Base-by-base conservation (phyloP, 306 rosid species). In the Hylodesmum podocarpum region DNA sequence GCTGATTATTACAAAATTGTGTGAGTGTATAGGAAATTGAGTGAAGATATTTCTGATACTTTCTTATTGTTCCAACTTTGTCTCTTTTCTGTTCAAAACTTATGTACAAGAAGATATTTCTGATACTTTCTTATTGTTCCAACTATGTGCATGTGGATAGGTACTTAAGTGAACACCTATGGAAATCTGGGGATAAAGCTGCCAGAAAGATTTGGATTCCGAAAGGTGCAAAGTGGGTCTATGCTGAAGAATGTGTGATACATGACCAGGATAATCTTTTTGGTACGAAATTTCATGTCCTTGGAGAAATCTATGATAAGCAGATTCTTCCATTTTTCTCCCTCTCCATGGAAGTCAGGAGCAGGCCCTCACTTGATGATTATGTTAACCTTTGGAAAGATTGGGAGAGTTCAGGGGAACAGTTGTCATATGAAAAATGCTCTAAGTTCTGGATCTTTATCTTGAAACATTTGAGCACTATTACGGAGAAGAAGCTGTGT, bases 401-500 rank as follows among this genome's bases (percentile, higher is more conserved):
- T 6, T 93, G 97, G 94, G 97, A 86, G 83, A 76, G 62, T 65
- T 83, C 86, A 24, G 55, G 19, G 31, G 65, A 59, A 10, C 31
- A 11, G 27, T 1, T 90, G 77, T 81, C 91, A 0, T 37, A 49
- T 50, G 88, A 72, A 14, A 73, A 82, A 16, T 93, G 96, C 71
- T 82, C 66, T 25, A 93, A 80, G 79, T 93, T 93, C 70, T 93
- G 96, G 96, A 67, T 5, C 3, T 86, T 81, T 66, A 65, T 90
- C 16, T 67, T 69, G 16, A 80, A 63, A 28, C 86, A 87, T 62
- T 81, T 80, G 49, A 28, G 28, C 47, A 5, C 12, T 11, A 81
- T 43, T 12, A 31, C 78, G 0, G 81, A 78, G 80, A 69, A 69
- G 14, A 80, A 69, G 70, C 83, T 87, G 4, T 46, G 47, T 28